Conservation (phyloP, 2,329 filamentous ascomycete genomes). For the Sclerotinia trifoliorum region DNA sequence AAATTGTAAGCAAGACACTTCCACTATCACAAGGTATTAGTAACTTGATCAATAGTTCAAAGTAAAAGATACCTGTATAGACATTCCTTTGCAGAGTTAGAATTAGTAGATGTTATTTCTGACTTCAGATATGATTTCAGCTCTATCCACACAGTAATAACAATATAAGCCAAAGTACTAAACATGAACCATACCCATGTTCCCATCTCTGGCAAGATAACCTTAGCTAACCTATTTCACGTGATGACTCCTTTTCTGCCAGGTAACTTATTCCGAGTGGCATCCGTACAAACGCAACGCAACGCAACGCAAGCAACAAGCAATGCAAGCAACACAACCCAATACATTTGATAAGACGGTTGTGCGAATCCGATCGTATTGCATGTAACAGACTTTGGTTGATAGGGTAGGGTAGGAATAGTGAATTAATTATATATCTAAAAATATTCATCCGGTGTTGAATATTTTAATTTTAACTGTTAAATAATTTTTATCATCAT, state of each 20-base stretch:
- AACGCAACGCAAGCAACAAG: neutral
- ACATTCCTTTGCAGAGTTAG: neutral
- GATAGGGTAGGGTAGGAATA: neutral
- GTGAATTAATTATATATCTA: neutral
- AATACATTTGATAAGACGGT: neutral
- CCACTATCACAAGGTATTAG: neutral
- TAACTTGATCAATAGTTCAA: neutral
- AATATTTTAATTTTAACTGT: neutral
- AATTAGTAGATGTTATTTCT: neutral
- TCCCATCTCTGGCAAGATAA: neutral
- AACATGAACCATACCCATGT: neutral
- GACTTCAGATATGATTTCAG: neutral
- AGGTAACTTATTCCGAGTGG: conserved; percentile 1
- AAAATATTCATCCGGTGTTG: neutral
- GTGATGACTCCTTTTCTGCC: conserved; percentile 15
- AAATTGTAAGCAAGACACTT: conserved; percentile 16
- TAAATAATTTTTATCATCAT: no score
- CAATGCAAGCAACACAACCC: neutral
- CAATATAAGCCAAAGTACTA: neutral
- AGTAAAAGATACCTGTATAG: neutral
- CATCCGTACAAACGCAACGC: neutral
- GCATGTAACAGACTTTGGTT: neutral
- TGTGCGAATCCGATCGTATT: conserved; percentile 5
- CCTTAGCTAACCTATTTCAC: neutral
- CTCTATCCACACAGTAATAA: no score